Conservation (phyloP, 129 eudicot genomes). For the Arctium lappa region DNA sequence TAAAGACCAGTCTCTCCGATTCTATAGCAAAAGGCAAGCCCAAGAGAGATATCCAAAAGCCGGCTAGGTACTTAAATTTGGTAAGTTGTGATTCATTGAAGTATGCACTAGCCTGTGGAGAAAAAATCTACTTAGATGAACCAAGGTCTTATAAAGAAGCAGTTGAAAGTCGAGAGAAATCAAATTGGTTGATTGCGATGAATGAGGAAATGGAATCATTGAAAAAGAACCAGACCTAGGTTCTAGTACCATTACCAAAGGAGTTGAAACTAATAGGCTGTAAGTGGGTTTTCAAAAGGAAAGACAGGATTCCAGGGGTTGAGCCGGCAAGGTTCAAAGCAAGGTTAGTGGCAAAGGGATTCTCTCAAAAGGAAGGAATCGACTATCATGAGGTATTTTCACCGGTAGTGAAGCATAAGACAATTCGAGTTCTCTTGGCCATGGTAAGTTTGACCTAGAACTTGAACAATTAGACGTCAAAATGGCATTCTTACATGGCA, state of each 20-base stretch:
- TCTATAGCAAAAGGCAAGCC: too few species aligned
- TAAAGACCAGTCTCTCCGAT: too few species aligned
- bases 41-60: too few species aligned
- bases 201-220: conserved; percentile 1
- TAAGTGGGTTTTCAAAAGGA: conserved; percentile 21
- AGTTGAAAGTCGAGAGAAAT: neutral
- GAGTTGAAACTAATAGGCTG: neutral
- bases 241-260: neutral
- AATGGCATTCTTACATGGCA: too few species aligned
- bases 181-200: neutral
- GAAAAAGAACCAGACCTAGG: neutral
- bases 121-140: neutral
- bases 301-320: conserved; percentile 5
- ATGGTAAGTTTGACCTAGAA: too few species aligned
- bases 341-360: conserved; percentile 9
- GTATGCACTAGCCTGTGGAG: too few species aligned
- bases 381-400: neutral
- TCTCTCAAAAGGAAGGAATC: conserved; percentile 8
- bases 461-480: too few species aligned
- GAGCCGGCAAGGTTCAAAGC: conserved; percentile 10
- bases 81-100: too few species aligned
- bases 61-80: too few species aligned
- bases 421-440: neutral
- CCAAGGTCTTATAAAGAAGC: neutral
- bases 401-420: conserved; percentile 5